Evolutionary conservation across 805 yeast genomes (phyloP).

Genomic region (Cephaloascus albidus): DNA sequence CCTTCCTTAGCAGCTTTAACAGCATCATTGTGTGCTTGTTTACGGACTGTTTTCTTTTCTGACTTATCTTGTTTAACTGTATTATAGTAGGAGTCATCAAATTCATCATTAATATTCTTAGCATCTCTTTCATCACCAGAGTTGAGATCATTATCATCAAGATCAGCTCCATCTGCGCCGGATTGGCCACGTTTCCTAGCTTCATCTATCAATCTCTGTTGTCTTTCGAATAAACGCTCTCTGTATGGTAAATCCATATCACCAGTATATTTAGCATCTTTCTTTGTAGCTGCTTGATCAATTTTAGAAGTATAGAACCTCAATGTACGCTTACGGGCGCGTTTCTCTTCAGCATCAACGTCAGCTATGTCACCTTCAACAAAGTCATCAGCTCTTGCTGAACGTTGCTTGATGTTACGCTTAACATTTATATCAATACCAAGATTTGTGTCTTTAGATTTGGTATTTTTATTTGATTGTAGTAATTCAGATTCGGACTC

Average conservation of each 20-base stretch:
- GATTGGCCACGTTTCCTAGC: conserved; percentile 78
- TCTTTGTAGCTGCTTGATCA: conserved; percentile 70
- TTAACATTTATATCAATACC: conserved; percentile 44
- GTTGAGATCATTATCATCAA: conserved; percentile 40
- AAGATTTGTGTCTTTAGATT: conserved; percentile 22
- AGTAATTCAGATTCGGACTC: conserved; percentile 7
- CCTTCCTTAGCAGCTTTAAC: conserved; percentile 80
- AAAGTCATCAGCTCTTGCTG: conserved; percentile 36
- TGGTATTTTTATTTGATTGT: conserved; percentile 10
- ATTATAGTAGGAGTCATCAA: conserved; percentile 54
- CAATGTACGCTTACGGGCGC: conserved; percentile 66
- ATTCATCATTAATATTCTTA: conserved; percentile 29
- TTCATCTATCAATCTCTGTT: conserved; percentile 77
- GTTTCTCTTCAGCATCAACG: conserved; percentile 81
- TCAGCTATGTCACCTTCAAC: conserved; percentile 70
- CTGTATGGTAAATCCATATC: conserved; percentile 88
- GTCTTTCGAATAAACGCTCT: conserved; percentile 85
- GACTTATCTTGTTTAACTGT: conserved; percentile 37
- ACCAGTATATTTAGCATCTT: conserved; percentile 55
- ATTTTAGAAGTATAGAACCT: conserved; percentile 96
- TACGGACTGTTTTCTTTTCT: conserved; percentile 44
- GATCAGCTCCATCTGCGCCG: conserved; percentile 43
- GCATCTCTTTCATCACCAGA: conserved; percentile 38
- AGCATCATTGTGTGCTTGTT: conserved; percentile 60
- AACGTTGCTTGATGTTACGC: conserved; percentile 37